Evolutionary conservation across 139 green algal genomes (phyloP).

Genomic region (Diplosphaera chodatii): DNA sequence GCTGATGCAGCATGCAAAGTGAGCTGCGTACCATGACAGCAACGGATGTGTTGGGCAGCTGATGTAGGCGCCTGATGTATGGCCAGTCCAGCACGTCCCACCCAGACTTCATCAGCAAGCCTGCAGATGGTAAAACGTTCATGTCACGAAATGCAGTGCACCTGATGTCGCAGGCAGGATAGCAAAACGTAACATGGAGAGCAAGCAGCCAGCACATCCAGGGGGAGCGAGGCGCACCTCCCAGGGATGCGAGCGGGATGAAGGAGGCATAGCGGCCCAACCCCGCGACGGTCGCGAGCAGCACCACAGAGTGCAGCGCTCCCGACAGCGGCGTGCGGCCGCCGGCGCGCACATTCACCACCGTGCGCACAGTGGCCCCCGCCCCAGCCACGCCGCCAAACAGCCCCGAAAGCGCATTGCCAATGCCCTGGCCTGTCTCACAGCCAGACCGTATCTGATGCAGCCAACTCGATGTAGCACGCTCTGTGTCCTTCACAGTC

Average conservation of each 20-base stretch:
- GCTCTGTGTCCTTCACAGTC: no score
- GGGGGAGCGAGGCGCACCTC: neutral
- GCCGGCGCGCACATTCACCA: conserved; percentile 22
- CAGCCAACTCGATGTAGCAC: no score
- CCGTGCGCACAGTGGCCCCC: conserved; percentile 26
- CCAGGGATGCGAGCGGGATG: neutral
- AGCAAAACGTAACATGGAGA: no score
- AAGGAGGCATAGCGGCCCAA: neutral
- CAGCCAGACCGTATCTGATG: no score
- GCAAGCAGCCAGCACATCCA: no score
- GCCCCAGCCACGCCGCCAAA: conserved; percentile 23
- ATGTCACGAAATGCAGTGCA: no score
- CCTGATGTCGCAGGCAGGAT: no score
- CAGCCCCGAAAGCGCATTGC: conserved; percentile 18
- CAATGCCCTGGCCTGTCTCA: conserved; percentile 15
- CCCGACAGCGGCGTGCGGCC: conserved; percentile 18
- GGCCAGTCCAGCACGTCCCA: conserved; percentile 23
- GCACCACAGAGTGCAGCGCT: conserved; percentile 18
- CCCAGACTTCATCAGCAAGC: conserved; percentile 23
- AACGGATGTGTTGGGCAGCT: conserved; percentile 6
- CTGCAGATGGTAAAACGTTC: no score
- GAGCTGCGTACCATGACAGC: conserved; percentile 14
- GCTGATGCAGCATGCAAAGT: no score
- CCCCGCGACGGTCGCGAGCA: conserved; percentile 10
- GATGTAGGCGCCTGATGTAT: conserved; percentile 8